These are phyloP conservation scores for Kluyveromyces aestuarii DNA, from an alignment of 805 yeast genomes.

Conservation along the genomic window DNA sequence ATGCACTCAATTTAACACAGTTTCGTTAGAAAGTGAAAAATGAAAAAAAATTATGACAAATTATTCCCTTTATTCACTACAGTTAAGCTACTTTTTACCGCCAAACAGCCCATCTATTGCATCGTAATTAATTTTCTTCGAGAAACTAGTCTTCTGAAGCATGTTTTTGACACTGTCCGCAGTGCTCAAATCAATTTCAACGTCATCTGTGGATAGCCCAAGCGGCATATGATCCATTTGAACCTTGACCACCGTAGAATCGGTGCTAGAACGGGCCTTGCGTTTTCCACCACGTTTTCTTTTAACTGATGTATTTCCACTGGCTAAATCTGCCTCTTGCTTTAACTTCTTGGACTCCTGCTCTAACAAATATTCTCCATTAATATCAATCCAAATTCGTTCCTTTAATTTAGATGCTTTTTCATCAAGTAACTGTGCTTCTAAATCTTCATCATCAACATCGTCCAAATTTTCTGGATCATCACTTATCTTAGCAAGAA, in stretches of 20 bases:
- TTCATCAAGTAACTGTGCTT: conserved; percentile 47
- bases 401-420: conserved; percentile 72
- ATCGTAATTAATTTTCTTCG: conserved; percentile 84
- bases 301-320: conserved; percentile 61
- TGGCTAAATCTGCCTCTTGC: conserved; percentile 75
- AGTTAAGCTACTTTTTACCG: conserved; percentile 3
- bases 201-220: conserved; percentile 20
- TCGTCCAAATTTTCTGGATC: conserved; percentile 60
- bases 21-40: too few species aligned
- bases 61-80: not conserved
- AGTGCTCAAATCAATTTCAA: conserved; percentile 40
- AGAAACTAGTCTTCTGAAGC: conserved; percentile 65
- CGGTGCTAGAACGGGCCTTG: conserved; percentile 16
- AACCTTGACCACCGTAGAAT: conserved; percentile 27
- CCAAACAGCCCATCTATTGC: conserved; percentile 52
- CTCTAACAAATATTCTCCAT: conserved; percentile 75
- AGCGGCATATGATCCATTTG: conserved; percentile 13
- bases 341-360: conserved; percentile 81
- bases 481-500: conserved; percentile 45
- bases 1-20: too few species aligned
- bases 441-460: conserved; percentile 77
- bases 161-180: conserved; percentile 73
- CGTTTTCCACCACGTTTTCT: conserved; percentile 33
- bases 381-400: conserved; percentile 80
- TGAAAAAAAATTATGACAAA: not conserved